Evolutionary conservation across 331 rosid species (phyloP), one percentile per base, ranked within the genome.

Genomic region (Acacia concinna): DNA sequence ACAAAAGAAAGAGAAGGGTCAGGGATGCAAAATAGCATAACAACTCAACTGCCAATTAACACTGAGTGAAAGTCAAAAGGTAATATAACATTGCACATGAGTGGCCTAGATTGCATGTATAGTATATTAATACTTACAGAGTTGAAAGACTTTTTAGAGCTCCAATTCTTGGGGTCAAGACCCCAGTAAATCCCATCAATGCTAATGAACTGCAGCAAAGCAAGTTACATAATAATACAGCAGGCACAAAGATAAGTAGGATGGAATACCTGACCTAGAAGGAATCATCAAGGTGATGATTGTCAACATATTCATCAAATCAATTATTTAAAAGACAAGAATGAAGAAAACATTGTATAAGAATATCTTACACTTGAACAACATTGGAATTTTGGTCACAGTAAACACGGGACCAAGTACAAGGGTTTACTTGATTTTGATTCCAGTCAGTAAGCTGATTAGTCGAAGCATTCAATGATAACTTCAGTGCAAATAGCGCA

Each of bases 321-420:
- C 68, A 79, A 60, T 73, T 72, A 47, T 37, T 73, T 21, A 73
- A 73, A 28, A 73, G 78, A 75, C 82, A 81, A 63, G 37, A 69
- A 56, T 21, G 4, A 35, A 65, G 25, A 71, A 41, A 83, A 74
- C 44, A 44, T 67, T n/a, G 54, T 79, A 79, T 73, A 85, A 68
- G 79, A 76, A 86, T 44, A 66, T 87, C 99, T 91, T 93, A 95
- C 98, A 95, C 87, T 79, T 88, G 80, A 80, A 65, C 2, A 52
- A 95, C 98, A 69, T 78, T 85, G 72, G 52, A 78, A 81, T 79
- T 84, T 47, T 30, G 12, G 64, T 90, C 88, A 38, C 99, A 95
- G 74, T 71, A 82, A 85, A 95, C 94, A 88, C 84, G 85, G 71
- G 93, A 71, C 99, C 99, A 95, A 66, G 96, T 90, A 83, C 99